A percentile compares a stretch with the other conserved stretches of the same genome.
Conservation (phyloP, 2,329 filamentous ascomycete species). For the Botrytis medusae region DNA sequence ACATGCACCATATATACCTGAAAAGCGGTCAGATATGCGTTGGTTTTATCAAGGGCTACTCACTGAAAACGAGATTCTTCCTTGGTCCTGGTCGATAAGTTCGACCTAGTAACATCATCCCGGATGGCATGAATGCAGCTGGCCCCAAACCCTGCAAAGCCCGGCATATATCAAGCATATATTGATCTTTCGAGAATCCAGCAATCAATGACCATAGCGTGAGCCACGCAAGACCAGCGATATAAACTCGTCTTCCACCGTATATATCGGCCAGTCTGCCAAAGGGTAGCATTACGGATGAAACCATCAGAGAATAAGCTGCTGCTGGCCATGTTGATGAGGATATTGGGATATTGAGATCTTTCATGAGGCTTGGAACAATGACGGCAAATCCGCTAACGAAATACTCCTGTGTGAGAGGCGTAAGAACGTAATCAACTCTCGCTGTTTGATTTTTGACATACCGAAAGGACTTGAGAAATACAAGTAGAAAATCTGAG, state of each 20-base stretch:
- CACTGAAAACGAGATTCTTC: slow-evolving; percentile 59
- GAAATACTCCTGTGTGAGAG: slow-evolving; percentile 52
- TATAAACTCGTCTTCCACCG: slow-evolving; percentile 58
- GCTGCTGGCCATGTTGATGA: slow-evolving; percentile 61
- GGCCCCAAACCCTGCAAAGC: slow-evolving; percentile 71
- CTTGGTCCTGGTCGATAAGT: slow-evolving; percentile 63
- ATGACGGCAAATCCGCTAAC: slow-evolving; percentile 72
- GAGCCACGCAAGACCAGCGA: slow-evolving; percentile 60
- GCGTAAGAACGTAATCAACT: not conserved
- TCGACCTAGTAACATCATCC: slow-evolving; percentile 61
- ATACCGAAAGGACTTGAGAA: slow-evolving; percentile 20
- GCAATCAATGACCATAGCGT: slow-evolving; percentile 63
- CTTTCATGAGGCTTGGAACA: slow-evolving; percentile 59
- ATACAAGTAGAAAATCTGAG: slow-evolving; percentile 20
- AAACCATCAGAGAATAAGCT: slow-evolving; percentile 55
- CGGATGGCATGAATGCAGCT: slow-evolving; percentile 66
- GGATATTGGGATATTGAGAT: slow-evolving; percentile 60
- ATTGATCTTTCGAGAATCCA: slow-evolving; percentile 65
- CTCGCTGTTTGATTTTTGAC: not conserved
- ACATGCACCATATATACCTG: slow-evolving; percentile 21
- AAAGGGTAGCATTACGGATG: slow-evolving; percentile 57
- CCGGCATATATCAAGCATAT: slow-evolving; percentile 69
- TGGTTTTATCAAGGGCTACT: not conserved
- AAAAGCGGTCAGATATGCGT: slow-evolving; percentile 5
- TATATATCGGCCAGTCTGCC: slow-evolving; percentile 61